Evolutionary conservation across 2,329 filamentous ascomycete species (phyloP).

Genomic region (Phaeoacremonium minimum): DNA sequence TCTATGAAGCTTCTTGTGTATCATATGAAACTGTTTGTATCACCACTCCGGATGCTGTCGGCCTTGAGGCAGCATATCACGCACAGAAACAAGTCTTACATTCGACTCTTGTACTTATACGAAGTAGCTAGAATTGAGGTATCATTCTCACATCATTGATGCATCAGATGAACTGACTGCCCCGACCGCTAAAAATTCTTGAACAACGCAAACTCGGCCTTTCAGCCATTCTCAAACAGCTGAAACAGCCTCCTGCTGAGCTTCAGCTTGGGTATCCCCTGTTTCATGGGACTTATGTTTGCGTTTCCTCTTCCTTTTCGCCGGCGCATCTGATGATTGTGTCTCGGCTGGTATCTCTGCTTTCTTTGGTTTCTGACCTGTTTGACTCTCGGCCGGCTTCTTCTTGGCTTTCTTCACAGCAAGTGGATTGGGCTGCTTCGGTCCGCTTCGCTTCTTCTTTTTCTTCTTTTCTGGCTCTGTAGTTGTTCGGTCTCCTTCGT

Average conservation of each 20-base stretch:
- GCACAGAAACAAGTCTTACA: too few relatives aligned
- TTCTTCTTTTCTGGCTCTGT: conserved; percentile 20
- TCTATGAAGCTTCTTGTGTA: too few relatives aligned
- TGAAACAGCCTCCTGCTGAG: conserved; percentile 4
- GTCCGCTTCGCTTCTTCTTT: conserved; percentile 23
- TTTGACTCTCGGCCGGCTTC: conserved; percentile 10
- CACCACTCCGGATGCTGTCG: too few relatives aligned
- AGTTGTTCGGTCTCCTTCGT: conserved; percentile 15
- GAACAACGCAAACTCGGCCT: too few relatives aligned
- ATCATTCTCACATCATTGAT: too few relatives aligned
- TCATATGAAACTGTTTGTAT: too few relatives aligned
- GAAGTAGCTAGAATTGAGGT: too few relatives aligned
- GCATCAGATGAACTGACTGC: too few relatives aligned
- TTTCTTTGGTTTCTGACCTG: conserved; percentile 2
- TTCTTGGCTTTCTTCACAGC: conserved; percentile 29
- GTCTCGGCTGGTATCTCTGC: conserved; percentile 10
- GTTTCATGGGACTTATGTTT: conserved; percentile 21
- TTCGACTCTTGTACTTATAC: too few relatives aligned
- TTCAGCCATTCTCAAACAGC: too few relatives aligned
- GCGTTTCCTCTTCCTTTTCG: conserved; percentile 31
- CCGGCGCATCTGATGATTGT: conserved; percentile 15
- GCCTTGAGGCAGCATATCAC: too few relatives aligned
- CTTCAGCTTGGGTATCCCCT: conserved; percentile 13
- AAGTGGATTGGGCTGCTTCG: conserved; percentile 26
- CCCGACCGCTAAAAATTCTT: too few relatives aligned